These are phyloP conservation scores for Paramecium sexaurelia DNA, from an alignment of 73 alveolate species.

Conservation along the genomic window DNA sequence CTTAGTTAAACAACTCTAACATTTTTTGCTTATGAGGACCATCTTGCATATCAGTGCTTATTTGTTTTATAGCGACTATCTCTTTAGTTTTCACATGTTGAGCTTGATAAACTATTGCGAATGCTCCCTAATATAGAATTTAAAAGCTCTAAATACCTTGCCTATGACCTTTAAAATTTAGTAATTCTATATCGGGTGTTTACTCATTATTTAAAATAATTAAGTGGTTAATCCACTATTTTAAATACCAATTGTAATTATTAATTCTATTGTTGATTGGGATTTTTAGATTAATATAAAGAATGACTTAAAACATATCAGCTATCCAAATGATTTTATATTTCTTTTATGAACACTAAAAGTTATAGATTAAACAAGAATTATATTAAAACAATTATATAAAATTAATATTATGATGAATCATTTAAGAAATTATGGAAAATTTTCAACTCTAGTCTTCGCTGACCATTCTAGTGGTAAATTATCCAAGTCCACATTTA, in stretches of 20 bases:
- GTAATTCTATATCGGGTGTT: not conserved
- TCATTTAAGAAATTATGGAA: not conserved
- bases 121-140: not conserved
- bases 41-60: not conserved
- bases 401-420: not conserved
- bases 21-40: slow-evolving; percentile 1
- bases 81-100: slow-evolving; percentile 9
- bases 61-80: slow-evolving; percentile 41
- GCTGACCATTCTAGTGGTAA: slow-evolving; percentile 81
- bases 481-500: slow-evolving; percentile 66
- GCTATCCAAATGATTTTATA: too few species aligned
- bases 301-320: not conserved
- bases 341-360: too few species aligned
- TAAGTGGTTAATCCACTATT: not conserved
- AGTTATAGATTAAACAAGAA: not conserved
- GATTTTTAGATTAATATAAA: not conserved
- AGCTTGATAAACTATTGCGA: slow-evolving; percentile 39
- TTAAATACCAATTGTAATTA: not conserved
- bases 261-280: not conserved
- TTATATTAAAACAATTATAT: not conserved
- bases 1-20: not conserved
- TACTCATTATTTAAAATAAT: slow-evolving; percentile 4
- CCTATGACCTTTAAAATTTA: not conserved
- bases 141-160: not conserved
- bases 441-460: slow-evolving; percentile 76